Conservation (phyloP, 257 asterid species). For the Solanum acaule region DNA sequence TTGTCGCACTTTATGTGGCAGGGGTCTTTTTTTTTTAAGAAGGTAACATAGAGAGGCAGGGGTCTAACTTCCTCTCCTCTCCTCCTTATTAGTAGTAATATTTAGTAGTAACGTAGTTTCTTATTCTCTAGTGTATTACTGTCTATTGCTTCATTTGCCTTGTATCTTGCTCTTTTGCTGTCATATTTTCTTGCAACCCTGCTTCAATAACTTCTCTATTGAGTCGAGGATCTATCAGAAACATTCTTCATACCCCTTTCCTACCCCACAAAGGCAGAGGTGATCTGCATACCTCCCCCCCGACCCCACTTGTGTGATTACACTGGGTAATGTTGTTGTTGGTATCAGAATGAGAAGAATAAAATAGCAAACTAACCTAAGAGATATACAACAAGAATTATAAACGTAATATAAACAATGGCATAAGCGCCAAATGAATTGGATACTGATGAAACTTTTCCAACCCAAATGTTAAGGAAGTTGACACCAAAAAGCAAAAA, state of each 20-base stretch:
- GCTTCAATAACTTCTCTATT: neutral
- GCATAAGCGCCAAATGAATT: neutral
- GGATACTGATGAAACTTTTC: neutral
- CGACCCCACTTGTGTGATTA: neutral
- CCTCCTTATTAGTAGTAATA: neutral
- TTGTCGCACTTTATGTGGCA: neutral
- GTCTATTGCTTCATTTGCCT: neutral
- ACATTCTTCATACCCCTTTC: neutral
- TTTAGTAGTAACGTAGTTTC: neutral
- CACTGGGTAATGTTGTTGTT: neutral
- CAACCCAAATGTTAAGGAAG: neutral
- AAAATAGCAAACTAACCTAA: neutral
- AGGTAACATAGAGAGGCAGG: neutral
- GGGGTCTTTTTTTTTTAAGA: neutral
- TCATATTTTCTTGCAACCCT: neutral
- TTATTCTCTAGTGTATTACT: neutral
- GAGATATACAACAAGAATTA: neutral
- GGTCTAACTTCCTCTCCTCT: neutral
- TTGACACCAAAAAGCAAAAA: neutral
- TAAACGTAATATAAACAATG: neutral
- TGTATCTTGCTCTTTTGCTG: neutral
- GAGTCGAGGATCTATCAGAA: neutral
- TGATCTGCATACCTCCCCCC: neutral
- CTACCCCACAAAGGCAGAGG: neutral
- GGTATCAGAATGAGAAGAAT: neutral